A percentile compares a stretch with the other conserved stretches of the same genome.
Evolutionary conservation across 345 rosid species (phyloP).

Genomic region (Dipteronia dyeriana): DNA sequence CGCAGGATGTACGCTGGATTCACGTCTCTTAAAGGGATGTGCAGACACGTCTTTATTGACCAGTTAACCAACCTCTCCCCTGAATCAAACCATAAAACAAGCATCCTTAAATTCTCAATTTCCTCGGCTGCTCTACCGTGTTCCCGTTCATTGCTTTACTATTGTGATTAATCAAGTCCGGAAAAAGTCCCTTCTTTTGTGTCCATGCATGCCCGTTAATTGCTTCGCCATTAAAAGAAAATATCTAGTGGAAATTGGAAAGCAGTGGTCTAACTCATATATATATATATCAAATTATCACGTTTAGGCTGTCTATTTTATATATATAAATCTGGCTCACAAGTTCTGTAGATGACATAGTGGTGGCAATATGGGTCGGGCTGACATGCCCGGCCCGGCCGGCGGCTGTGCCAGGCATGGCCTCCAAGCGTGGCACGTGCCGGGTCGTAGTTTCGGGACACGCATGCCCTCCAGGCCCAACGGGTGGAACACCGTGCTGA

Average conservation of each 20-base stretch:
- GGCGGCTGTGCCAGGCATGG: no score
- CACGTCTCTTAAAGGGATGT: background rate
- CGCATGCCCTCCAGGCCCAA: no score
- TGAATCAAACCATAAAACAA: slow-evolving; percentile 10
- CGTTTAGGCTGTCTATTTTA: no score
- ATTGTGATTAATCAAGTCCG: background rate
- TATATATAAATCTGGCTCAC: no score
- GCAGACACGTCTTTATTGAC: slow-evolving; percentile 2
- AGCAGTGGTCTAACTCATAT: no score
- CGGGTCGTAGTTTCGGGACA: no score
- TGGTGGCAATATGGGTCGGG: no score
- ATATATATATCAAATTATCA: no score
- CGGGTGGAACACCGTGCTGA: no score
- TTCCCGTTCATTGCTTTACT: slow-evolving; percentile 23
- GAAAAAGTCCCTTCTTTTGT: slow-evolving; percentile 7
- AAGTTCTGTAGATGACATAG: no score
- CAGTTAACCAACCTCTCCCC: slow-evolving; percentile 46
- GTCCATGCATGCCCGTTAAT: slow-evolving; percentile 28
- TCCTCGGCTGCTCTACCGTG: slow-evolving; percentile 27
- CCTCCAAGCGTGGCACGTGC: no score
- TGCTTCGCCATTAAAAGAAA: slow-evolving; percentile 4
- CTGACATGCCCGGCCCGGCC: no score
- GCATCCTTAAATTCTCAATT: slow-evolving; percentile 24
- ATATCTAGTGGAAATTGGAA: background rate
- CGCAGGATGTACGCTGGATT: slow-evolving; percentile 1